Conservation (phyloP, 768 basidiomycete species). For the Naganishia antarctica region DNA sequence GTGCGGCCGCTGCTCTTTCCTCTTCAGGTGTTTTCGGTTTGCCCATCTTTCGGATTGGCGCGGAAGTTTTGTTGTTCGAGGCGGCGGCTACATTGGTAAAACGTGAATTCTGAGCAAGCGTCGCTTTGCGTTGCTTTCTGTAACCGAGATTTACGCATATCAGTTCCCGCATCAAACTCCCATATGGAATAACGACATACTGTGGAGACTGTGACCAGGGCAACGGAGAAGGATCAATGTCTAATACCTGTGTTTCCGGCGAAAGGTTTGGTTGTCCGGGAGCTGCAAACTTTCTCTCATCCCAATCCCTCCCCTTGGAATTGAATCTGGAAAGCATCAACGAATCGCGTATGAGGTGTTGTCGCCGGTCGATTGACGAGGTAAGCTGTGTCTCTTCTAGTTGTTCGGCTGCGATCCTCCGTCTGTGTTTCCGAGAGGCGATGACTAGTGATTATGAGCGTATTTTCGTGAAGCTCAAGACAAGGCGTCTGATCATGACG, state of each 20-base stretch:
- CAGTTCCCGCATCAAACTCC: not conserved
- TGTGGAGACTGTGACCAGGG: conserved; percentile 15
- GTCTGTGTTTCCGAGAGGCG: too few relatives aligned
- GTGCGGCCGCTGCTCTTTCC: conserved; percentile 17
- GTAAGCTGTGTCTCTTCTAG: too few relatives aligned
- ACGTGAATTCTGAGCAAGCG: conserved; percentile 1
- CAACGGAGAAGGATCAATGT: conserved; percentile 12
- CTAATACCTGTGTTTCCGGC: not conserved
- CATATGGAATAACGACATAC: not conserved
- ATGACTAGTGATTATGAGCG: too few relatives aligned
- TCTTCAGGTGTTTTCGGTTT: conserved; percentile 18
- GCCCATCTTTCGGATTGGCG: conserved; percentile 3
- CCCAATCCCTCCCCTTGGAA: conserved; percentile 11
- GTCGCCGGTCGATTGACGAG: too few relatives aligned
- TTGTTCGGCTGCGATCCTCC: too few relatives aligned
- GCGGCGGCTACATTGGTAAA: not conserved
- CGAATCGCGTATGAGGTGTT: not conserved
- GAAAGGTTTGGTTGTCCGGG: conserved; percentile 9
- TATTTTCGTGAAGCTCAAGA: too few relatives aligned
- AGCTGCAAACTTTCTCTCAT: conserved; percentile 12
- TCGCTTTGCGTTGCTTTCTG: not conserved
- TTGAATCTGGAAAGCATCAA: conserved; percentile 18
- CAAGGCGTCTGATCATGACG: too few relatives aligned
- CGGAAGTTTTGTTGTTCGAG: not conserved
- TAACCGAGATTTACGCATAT: not conserved